Evolutionary conservation across 2,329 filamentous ascomycete species (phyloP), one percentile per base, ranked within the genome.

Genomic region (Colletotrichum tanaceti): DNA sequence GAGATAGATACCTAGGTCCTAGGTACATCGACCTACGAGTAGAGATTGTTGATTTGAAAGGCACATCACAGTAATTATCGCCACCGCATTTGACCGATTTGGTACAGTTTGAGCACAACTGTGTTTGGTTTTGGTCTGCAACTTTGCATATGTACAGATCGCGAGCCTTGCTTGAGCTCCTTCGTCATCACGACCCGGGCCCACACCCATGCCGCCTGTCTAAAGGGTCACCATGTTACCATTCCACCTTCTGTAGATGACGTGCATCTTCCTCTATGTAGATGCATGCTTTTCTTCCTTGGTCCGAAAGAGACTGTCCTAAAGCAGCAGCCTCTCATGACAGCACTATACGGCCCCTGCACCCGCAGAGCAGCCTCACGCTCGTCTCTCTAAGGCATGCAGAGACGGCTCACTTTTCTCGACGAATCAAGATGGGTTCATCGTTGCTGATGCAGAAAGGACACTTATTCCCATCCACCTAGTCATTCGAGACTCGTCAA

Each of bases 401-500:
- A 28, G 43, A 49, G 20, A 59, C 44, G 50, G n/a, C 13, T 58
- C 14, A 22, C 16, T 10, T 7, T 14, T n/a, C 14, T 11, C 38
- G n/a, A 35, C 20, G 5, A 24, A 50, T 13, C 35, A 16, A 32
- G 13, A 11, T 2, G 14, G 14, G n/a, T 14, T 24, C 28, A 4
- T 32, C 9, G 6, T 52, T 7, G 16, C 16, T 10, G 20, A 55
- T 57, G n/a, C 14, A 39, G 28, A 11, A 16, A 20, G 18, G 18
- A 20, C 50, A n/a, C 10, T 68, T 14, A 69, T 61, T 66, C 66
- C 66, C 63, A 69, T 16, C 66, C 66, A 7, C 66, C 66, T 32
- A 69, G 66, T 69, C 80, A 92, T 82, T 95, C 91, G 79, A 93
- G 75, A 72, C 89, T 88, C 18, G 91, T 87, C 73, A 91, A 85